phyloP scores from a whole-genome alignment of 495 filamentous ascomycete species.

The Neurospora sp. region DNA sequence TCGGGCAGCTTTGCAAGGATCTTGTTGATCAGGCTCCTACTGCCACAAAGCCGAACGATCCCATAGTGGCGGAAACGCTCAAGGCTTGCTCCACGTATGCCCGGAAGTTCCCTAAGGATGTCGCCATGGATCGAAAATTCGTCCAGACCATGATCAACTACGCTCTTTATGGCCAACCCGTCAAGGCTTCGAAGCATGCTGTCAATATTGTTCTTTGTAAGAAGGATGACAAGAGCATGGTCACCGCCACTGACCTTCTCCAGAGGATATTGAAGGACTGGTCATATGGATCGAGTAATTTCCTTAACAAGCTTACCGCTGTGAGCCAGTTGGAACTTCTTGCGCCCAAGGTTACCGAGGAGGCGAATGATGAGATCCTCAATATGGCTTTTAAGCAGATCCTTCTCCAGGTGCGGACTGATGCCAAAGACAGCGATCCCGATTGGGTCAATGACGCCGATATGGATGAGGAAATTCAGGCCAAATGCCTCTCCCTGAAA shows the following conservation, averaged over 20 bases:
- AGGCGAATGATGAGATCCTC: slow-evolving; percentile 63
- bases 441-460: slow-evolving; percentile 60
- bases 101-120: slow-evolving; percentile 68
- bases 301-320: slow-evolving; percentile 74
- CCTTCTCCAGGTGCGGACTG: slow-evolving; percentile 55
- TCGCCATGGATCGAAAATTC: slow-evolving; percentile 80
- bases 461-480: slow-evolving; percentile 68
- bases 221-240: slow-evolving; percentile 70
- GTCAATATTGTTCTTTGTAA: slow-evolving; percentile 79
- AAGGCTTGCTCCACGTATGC: slow-evolving; percentile 90
- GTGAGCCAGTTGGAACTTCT: slow-evolving; percentile 76
- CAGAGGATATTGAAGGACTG: slow-evolving; percentile 65
- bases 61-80: slow-evolving; percentile 69
- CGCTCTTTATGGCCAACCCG: slow-evolving; percentile 69
- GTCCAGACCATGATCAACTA: slow-evolving; percentile 68
- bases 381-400: slow-evolving; percentile 69
- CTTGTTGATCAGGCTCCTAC: slow-evolving; percentile 72
- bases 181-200: slow-evolving; percentile 83
- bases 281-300: slow-evolving; percentile 62
- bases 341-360: slow-evolving; percentile 60
- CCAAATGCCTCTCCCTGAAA: slow-evolving; percentile 82
- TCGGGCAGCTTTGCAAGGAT: slow-evolving; percentile 81
- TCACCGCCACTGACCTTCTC: slow-evolving; percentile 70
- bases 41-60: slow-evolving; percentile 49
- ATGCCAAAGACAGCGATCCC: slow-evolving; percentile 37